phyloP scores from a whole-genome alignment of 257 asterid species.

The Anisodus tanguticus region DNA sequence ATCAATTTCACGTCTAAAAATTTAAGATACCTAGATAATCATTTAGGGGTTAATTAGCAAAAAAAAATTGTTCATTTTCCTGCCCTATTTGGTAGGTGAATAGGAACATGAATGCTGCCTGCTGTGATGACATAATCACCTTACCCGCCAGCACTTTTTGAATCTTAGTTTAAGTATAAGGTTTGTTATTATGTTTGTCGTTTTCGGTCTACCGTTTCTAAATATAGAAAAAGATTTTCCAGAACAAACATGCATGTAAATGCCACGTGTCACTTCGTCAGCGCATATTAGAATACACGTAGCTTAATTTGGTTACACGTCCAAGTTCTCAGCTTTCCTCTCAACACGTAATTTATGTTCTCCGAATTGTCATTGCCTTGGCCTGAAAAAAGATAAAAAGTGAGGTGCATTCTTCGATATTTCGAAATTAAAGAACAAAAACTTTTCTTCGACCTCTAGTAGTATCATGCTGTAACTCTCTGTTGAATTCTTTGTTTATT shows the following conservation, averaged over 20 bases:
- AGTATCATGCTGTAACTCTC: no score
- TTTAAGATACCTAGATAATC: neutral
- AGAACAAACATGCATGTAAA: conserved; percentile 8
- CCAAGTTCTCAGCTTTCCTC: neutral
- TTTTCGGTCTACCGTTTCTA: neutral
- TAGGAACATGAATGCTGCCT: neutral
- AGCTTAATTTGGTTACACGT: neutral
- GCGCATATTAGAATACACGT: neutral
- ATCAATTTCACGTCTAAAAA: no score
- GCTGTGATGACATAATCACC: neutral
- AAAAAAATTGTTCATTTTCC: no score
- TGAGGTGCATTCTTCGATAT: no score
- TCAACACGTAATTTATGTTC: neutral
- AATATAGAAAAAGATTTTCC: neutral
- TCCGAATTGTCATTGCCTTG: neutral
- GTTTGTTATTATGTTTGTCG: neutral
- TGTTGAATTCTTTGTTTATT: no score
- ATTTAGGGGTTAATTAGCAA: neutral
- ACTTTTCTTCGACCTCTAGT: no score
- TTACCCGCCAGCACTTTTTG: neutral
- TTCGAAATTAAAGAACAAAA: no score
- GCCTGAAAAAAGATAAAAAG: neutral
- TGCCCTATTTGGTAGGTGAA: neutral
- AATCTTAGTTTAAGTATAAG: neutral
- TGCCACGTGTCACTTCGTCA: neutral